Conservation (phyloP, 352 stramenopile genomes). For the Globisporangium acanthophoron region DNA sequence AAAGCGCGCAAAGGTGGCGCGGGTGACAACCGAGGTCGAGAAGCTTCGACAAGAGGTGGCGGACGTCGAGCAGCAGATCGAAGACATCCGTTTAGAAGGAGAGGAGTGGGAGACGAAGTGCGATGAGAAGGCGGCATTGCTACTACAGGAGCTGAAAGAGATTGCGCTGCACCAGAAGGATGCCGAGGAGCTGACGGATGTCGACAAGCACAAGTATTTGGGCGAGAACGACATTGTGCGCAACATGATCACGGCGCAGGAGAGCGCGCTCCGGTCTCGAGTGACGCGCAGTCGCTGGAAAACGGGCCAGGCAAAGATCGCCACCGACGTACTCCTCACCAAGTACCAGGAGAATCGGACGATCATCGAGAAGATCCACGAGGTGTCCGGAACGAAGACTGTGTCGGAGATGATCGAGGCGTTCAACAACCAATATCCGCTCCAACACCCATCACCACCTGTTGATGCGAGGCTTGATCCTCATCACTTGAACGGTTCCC, state of each 20-base stretch:
- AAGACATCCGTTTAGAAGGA: constrained; percentile 44
- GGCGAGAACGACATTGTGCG: constrained; percentile 71
- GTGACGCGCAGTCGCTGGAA: constrained; percentile 66
- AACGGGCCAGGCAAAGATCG: constrained; percentile 55
- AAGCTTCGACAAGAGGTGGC: constrained; percentile 52
- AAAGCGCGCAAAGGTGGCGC: constrained; percentile 47
- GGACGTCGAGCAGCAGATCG: constrained; percentile 49
- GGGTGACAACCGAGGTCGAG: constrained; percentile 41
- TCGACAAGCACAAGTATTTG: constrained; percentile 63
- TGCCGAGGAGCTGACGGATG: constrained; percentile 39
- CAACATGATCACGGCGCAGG: constrained; percentile 36
- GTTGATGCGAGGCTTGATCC: background rate
- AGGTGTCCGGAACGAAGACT: constrained; percentile 70
- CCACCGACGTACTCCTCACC: constrained; percentile 54
- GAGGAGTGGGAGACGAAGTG: constrained; percentile 62
- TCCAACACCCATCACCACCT: background rate
- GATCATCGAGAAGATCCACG: constrained; percentile 79
- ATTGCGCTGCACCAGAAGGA: constrained; percentile 56
- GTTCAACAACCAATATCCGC: constrained; percentile 79
- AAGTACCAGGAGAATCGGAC: constrained; percentile 80
- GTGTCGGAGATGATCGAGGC: constrained; percentile 81
- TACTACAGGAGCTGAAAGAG: constrained; percentile 69
- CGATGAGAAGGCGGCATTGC: constrained; percentile 35
- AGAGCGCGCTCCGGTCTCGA: constrained; percentile 45
- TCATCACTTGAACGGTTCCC: background rate